A percentile compares a stretch with the other conserved stretches of the same genome.
Evolutionary conservation across 164 flowering plant genomes (phyloP).

Genomic region (Stephania yunnanensis): DNA sequence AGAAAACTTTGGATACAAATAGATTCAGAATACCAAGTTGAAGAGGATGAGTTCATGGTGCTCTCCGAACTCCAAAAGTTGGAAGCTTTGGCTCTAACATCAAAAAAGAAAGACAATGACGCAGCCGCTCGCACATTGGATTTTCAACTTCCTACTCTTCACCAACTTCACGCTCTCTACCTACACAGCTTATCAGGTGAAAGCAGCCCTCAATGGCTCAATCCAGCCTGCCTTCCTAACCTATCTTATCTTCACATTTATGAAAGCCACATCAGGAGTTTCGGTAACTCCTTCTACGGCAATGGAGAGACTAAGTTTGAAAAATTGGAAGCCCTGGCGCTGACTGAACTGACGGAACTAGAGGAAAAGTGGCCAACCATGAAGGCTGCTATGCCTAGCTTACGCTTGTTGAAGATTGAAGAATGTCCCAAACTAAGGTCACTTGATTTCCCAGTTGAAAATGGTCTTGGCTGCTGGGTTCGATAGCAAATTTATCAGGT

Average conservation of each 20-base stretch:
- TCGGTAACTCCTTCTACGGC: background rate
- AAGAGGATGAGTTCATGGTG: background rate
- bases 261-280: background rate
- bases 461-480: background rate
- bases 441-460: background rate
- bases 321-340: background rate
- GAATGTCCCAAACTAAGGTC: background rate
- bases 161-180: background rate
- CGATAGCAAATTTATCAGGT: no score
- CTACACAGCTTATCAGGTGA: background rate
- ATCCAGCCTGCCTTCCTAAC: background rate
- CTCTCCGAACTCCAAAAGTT: background rate
- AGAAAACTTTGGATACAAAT: conserved; percentile 1
- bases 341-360: background rate
- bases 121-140: background rate
- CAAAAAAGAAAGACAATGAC: background rate
- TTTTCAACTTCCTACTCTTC: background rate
- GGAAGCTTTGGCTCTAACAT: background rate
- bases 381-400: background rate
- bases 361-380: background rate
- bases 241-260: background rate
- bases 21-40: background rate
- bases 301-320: background rate
- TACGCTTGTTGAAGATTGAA: background rate
- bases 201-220: background rate